These are phyloP conservation scores for Haplosporangium sp. DNA, from an alignment of 371 early-diverging fungal species.

Conservation along the genomic window DNA sequence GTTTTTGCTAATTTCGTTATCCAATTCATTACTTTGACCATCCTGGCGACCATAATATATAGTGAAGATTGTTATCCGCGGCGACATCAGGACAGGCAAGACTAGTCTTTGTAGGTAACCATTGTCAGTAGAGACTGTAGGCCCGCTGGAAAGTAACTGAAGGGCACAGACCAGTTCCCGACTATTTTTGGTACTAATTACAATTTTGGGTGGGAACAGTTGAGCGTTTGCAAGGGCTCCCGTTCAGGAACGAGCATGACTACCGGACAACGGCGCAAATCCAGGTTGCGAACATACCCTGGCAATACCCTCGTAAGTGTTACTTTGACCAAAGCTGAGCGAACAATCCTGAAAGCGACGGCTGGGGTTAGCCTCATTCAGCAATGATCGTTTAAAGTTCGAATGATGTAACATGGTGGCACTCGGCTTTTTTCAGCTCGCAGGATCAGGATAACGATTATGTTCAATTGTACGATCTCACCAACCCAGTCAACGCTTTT, in stretches of 20 bases:
- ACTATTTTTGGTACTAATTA: neutral
- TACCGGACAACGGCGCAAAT: constrained; percentile 72
- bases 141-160: constrained; percentile 3
- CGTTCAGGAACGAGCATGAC: constrained; percentile 55
- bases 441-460: no score
- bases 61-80: constrained; percentile 77
- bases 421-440: no score
- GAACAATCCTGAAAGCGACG: neutral
- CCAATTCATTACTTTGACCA: neutral
- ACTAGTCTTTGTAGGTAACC: constrained; percentile 65
- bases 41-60: constrained; percentile 3
- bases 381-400: neutral
- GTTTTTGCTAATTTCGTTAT: neutral
- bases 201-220: constrained; percentile 52
- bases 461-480: no score
- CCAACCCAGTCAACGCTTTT: neutral
- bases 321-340: no score
- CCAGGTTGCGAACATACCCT: constrained; percentile 75
- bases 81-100: constrained; percentile 76
- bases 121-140: neutral
- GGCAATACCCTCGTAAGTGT: constrained; percentile 69
- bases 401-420: no score
- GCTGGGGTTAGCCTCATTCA: neutral
- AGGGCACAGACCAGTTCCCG: constrained; percentile 13
- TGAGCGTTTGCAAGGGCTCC: constrained; percentile 67